Conservation (phyloP, 345 rosid genomes). For the Populus tremula region DNA sequence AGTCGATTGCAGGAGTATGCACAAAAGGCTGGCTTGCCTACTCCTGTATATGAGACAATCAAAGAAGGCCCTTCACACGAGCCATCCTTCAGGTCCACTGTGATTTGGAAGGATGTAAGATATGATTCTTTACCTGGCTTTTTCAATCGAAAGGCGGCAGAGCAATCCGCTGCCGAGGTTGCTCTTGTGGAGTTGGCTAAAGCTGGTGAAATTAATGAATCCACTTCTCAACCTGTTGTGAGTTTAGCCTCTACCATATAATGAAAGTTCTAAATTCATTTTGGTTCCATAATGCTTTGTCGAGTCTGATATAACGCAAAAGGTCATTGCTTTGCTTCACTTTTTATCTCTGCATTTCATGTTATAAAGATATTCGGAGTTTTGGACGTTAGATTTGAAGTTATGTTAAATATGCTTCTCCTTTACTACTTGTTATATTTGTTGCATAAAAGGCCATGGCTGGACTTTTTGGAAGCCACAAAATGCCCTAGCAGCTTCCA, state of each 20-base stretch:
- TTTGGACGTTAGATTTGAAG: neutral
- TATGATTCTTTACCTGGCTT: slow-evolving; percentile 82
- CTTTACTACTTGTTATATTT: neutral
- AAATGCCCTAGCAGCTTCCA: neutral
- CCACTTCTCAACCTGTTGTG: slow-evolving; percentile 75
- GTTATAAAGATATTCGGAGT: neutral
- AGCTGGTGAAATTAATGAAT: slow-evolving; percentile 45
- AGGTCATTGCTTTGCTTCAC: neutral
- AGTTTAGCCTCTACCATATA: slow-evolving; percentile 28
- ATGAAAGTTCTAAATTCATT: neutral
- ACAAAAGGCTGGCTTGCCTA: slow-evolving; percentile 61
- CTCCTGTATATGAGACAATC: slow-evolving; percentile 74
- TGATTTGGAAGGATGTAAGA: slow-evolving; percentile 54
- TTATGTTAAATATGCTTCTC: too few species aligned
- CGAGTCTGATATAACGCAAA: neutral
- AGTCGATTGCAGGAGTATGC: slow-evolving; percentile 83
- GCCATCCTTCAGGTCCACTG: slow-evolving; percentile 68
- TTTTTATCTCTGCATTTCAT: too few species aligned
- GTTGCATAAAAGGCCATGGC: neutral
- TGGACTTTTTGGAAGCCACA: neutral
- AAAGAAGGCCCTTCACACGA: slow-evolving; percentile 93
- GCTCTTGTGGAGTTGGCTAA: slow-evolving; percentile 70
- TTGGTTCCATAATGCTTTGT: neutral
- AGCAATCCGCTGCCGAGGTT: slow-evolving; percentile 95
- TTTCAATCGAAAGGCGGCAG: slow-evolving; percentile 90